Conservation (phyloP, 1,139 yeast genomes). For the Debaryomycetaceae sp. region DNA sequence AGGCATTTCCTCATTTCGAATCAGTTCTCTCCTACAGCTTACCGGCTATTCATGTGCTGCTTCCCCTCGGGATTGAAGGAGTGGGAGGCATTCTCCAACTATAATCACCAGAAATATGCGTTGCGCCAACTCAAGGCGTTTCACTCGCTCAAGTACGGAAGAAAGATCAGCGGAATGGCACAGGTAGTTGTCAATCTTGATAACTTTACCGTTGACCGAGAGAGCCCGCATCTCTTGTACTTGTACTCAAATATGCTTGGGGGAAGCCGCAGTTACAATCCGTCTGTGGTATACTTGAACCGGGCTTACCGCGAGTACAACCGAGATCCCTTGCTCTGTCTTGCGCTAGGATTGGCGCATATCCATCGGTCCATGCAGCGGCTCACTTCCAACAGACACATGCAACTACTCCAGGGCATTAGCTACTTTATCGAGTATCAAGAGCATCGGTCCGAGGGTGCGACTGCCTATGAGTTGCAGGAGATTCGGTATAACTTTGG, state of each 20-base stretch:
- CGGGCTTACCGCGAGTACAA: conserved; percentile 54
- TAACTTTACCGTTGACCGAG: conserved; percentile 30
- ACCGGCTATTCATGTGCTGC: conserved; percentile 57
- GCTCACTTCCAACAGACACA: conserved; percentile 72
- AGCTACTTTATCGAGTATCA: conserved; percentile 67
- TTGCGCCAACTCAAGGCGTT: conserved; percentile 82
- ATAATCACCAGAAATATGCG: conserved; percentile 82
- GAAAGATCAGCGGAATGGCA: conserved; percentile 67
- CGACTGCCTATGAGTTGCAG: conserved; percentile 47
- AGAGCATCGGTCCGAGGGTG: conserved; percentile 25
- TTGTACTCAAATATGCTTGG: conserved; percentile 73
- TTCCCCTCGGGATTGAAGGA: conserved; percentile 53
- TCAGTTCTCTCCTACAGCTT: conserved; percentile 66
- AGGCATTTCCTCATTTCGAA: conserved; percentile 54
- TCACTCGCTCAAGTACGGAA: conserved; percentile 50
- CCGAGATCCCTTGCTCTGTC: conserved; percentile 68
- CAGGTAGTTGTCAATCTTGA: conserved; percentile 40
- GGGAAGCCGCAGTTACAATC: conserved; percentile 72
- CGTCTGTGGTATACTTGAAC: conserved; percentile 60
- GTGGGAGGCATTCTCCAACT: conserved; percentile 53
- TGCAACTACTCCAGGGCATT: conserved; percentile 79
- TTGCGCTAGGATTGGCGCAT: conserved; percentile 69
- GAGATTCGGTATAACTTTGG: conserved; percentile 82
- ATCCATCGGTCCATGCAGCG: conserved; percentile 92
- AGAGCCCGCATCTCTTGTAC: conserved; percentile 63